A percentile compares a stretch with the other conserved stretches of the same genome.
phyloP scores from a whole-genome alignment of 2,329 filamentous ascomycete species.

The Aspergillus terreus region DNA sequence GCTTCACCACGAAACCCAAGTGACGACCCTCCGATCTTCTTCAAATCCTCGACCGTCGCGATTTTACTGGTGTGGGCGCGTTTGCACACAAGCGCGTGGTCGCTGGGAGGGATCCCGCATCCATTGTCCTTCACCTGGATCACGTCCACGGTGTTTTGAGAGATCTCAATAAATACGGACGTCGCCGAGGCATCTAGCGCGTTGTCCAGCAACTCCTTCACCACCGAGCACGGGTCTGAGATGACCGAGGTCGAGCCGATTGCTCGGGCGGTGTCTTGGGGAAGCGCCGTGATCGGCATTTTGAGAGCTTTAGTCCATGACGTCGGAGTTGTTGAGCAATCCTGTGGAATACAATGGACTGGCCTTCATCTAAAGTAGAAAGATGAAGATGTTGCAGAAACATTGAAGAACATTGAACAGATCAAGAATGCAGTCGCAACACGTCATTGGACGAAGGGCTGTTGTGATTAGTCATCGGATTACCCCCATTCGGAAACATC shows the following conservation, averaged over 20 bases:
- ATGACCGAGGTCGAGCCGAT: conserved; percentile 58
- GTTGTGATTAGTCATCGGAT: conserved; percentile 1
- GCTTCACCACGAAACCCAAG: conserved; percentile 65
- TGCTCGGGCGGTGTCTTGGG: conserved; percentile 43
- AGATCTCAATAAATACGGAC: conserved; percentile 56
- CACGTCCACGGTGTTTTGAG: conserved; percentile 56
- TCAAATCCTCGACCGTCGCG: conserved; percentile 53
- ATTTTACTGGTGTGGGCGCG: conserved; percentile 64
- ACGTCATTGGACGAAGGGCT: not conserved
- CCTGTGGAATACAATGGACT: no score
- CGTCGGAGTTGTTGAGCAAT: no score
- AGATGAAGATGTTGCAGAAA: no score
- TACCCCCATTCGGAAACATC: no score
- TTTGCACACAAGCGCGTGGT: conserved; percentile 54
- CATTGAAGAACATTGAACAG: not conserved
- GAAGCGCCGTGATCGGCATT: conserved; percentile 47
- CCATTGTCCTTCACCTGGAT: conserved; percentile 64
- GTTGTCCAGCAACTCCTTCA: conserved; percentile 66
- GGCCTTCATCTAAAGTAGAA: no score
- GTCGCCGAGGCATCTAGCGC: conserved; percentile 61
- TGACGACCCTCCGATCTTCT: conserved; percentile 51
- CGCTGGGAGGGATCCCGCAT: conserved; percentile 55
- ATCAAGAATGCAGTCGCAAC: no score
- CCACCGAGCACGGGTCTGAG: conserved; percentile 53
- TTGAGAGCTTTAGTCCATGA: conserved; percentile 10